Evolutionary conservation across 1,139 yeast species (phyloP).

Genomic region (Kodamaea ohmeri): DNA sequence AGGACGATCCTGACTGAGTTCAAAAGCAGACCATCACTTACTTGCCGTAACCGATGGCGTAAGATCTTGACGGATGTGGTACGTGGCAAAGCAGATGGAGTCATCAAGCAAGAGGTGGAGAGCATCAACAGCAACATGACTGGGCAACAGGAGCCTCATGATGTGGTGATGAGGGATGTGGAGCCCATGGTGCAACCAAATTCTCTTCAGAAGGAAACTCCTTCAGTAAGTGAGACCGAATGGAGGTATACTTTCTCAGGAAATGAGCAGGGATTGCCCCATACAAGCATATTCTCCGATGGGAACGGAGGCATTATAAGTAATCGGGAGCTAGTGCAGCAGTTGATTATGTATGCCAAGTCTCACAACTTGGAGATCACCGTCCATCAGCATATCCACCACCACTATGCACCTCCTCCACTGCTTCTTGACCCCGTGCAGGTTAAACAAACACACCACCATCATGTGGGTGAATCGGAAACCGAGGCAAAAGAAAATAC

Average conservation of each 20-base stretch:
- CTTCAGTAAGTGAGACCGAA: slow-evolving; percentile 19
- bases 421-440: slow-evolving; percentile 8
- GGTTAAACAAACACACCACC: slow-evolving; percentile 10
- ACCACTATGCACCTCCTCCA: slow-evolving; percentile 51
- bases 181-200: not conserved
- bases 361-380: slow-evolving; percentile 59
- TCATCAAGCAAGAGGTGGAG: slow-evolving; percentile 37
- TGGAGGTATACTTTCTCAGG: slow-evolving; percentile 34
- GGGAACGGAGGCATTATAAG: slow-evolving; percentile 47
- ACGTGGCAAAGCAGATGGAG: slow-evolving; percentile 50
- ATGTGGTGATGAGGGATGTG: not conserved
- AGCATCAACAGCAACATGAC: slow-evolving; percentile 21
- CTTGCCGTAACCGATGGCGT: slow-evolving; percentile 92
- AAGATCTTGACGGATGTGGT: slow-evolving; percentile 77
- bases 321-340: slow-evolving; percentile 52
- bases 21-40: slow-evolving; percentile 79
- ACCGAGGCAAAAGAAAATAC: not conserved
- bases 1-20: slow-evolving; percentile 70
- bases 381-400: slow-evolving; percentile 83
- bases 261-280: slow-evolving; percentile 15
- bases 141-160: not conserved
- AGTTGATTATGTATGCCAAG: slow-evolving; percentile 61
- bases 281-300: slow-evolving; percentile 11
- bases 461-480: slow-evolving; percentile 6
- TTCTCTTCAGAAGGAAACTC: not conserved